A percentile compares a stretch with the other conserved stretches of the same genome.
phyloP scores from a whole-genome alignment of 805 yeast genomes.

The Scheffersomyces amazonensis region DNA sequence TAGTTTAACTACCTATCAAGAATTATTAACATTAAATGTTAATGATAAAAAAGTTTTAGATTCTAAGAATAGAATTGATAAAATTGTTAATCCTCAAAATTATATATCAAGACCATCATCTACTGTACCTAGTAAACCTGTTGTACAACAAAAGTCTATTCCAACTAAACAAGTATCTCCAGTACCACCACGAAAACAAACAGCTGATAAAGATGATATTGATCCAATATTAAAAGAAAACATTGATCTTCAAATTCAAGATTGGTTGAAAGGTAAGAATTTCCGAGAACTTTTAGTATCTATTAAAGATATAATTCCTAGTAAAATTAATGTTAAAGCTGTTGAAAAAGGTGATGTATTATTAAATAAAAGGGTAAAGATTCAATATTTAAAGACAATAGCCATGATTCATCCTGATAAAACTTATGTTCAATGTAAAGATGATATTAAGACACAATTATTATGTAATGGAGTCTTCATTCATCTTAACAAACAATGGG shows the following conservation, averaged over 20 bases:
- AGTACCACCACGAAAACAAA: conserved; percentile 5
- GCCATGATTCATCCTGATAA: conserved; percentile 85
- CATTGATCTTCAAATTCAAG: conserved; percentile 6
- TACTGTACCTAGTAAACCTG: neutral
- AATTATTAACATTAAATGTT: conserved; percentile 61
- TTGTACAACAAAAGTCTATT: conserved; percentile 1
- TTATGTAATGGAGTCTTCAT: conserved; percentile 87
- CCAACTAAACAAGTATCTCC: neutral
- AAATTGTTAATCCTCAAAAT: conserved; percentile 53
- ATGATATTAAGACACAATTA: conserved; percentile 69
- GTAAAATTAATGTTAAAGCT: conserved; percentile 30
- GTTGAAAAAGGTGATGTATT: conserved; percentile 55
- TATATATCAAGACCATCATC: conserved; percentile 7
- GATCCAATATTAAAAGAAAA: conserved; percentile 45
- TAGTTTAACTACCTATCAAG: conserved; percentile 60
- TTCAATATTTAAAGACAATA: conserved; percentile 78
- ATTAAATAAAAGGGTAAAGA: conserved; percentile 84
- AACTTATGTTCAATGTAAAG: conserved; percentile 41
- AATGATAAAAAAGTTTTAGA: conserved; percentile 66
- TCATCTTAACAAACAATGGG: conserved; percentile 87
- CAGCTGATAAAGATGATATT: conserved; percentile 45
- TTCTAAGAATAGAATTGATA: conserved; percentile 76
- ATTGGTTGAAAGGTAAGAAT: conserved; percentile 56
- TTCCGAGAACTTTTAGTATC: conserved; percentile 73
- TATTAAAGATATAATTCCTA: conserved; percentile 60